Base-by-base conservation (phyloP, 208 protist species). In the Crithidia mellificae region DNA sequence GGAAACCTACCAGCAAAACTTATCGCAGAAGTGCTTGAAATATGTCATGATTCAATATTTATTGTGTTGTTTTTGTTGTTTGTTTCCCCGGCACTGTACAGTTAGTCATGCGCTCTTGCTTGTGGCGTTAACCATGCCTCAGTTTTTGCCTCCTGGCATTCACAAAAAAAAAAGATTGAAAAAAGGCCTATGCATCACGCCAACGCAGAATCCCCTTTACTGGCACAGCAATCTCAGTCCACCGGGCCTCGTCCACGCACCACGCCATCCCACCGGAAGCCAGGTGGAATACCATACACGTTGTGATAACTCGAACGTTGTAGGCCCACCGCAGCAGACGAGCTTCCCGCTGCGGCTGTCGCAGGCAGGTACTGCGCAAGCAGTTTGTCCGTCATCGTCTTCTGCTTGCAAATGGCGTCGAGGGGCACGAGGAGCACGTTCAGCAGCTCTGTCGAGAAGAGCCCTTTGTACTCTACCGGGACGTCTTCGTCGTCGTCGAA, bases 241-340 rank as follows among this genome's bases (percentile, higher is more conserved):
- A 76, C 62, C 1, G 54, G 63, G 6, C 70, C 52, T n/a, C 80
- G 72, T 44, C 91, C 91, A 32, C 91, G 91, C 53, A 93, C 77
- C 7, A 96, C 80, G 44, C 91, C 91, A 53, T 96, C 91, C 88
- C 91, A 96, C 5, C 91, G 85, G 75, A 88, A 91, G 0, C 91
- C 88, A 6, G 91, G 86, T 2, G 29, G 25, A 17, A 81, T 73
- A 0, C 67, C 68, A 39, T 73, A 77, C 1, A 6, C 32, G 49
- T 81, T 78, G 39, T 41, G 43, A 34, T 81, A 72, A 19, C 0
- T 3, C 6, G 22, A 6, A 20, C 3, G 27, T 19, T 9, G 11
- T 8, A 15, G n/a, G n/a, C n/a, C 11, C 27, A n/a, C 63, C 20
- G 15, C 43, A 15, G 34, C 6, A 8, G 7, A 5, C 25, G 9